phyloP scores from a whole-genome alignment of 768 basidiomycete species.

The Podaxis mareebaensis region DNA sequence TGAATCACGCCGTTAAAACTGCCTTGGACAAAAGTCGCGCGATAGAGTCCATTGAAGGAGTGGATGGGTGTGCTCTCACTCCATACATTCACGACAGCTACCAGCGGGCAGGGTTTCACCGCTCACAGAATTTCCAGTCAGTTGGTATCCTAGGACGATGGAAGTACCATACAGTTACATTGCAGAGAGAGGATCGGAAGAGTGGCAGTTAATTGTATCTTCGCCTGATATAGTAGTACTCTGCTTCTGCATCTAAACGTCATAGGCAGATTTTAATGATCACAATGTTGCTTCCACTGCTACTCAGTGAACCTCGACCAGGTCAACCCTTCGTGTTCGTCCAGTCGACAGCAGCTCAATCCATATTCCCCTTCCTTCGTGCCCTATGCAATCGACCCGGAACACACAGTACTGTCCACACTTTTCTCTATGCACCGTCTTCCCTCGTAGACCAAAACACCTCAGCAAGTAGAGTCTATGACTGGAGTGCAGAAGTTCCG shows the following conservation, averaged over 20 bases:
- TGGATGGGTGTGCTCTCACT: constrained; percentile 48
- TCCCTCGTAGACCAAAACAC: constrained; percentile 32
- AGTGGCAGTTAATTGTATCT: constrained; percentile 21
- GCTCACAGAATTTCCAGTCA: constrained; percentile 41
- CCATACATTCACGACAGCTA: constrained; percentile 49
- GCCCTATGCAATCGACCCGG: constrained; percentile 22
- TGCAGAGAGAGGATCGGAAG: constrained; percentile 51
- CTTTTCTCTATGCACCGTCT: constrained; percentile 59
- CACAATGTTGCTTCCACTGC: constrained; percentile 18
- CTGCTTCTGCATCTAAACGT: background rate
- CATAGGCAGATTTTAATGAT: background rate
- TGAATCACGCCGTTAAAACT: constrained; percentile 56
- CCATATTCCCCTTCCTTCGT: constrained; percentile 58
- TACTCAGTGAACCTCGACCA: constrained; percentile 4
- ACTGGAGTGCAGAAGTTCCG: constrained; percentile 53
- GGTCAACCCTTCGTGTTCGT: constrained; percentile 50
- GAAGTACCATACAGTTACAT: constrained; percentile 34
- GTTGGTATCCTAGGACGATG: constrained; percentile 57
- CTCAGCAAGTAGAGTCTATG: constrained; percentile 41
- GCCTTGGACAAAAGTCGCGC: constrained; percentile 50
- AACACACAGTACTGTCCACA: constrained; percentile 18
- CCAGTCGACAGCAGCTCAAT: constrained; percentile 62
- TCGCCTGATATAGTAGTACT: constrained; percentile 1
- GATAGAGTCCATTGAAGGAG: constrained; percentile 46
- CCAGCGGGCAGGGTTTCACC: constrained; percentile 47